A percentile compares a stretch with the other conserved stretches of the same genome.
Evolutionary conservation across 805 yeast genomes (phyloP).

Genomic region (Pichia scutulata): DNA sequence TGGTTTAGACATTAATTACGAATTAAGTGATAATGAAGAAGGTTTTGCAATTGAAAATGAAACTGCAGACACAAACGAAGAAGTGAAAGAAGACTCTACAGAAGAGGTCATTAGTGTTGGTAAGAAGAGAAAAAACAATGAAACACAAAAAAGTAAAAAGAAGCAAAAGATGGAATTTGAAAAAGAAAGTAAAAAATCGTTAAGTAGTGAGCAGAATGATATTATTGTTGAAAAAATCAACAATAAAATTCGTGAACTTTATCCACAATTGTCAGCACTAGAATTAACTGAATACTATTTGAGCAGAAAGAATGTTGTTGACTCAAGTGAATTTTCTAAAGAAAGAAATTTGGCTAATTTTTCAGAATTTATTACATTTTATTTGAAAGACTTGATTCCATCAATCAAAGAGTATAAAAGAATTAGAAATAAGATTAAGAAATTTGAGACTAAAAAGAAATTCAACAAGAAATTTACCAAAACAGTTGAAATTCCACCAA

Average conservation of each 20-base stretch:
- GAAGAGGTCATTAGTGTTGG: conserved; percentile 1
- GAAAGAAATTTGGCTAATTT: conserved; percentile 50
- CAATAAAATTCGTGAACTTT: conserved; percentile 45
- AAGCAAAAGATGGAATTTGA: conserved; percentile 61
- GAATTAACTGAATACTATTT: conserved; percentile 63
- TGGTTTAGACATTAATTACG: neutral
- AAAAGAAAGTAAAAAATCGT: conserved; percentile 42
- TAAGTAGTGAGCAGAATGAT: conserved; percentile 51
- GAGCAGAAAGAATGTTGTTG: conserved; percentile 47
- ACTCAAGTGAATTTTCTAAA: conserved; percentile 51
- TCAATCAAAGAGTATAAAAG: conserved; percentile 19
- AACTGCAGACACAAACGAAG: conserved; percentile 14
- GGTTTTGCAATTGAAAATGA: conserved; percentile 25
- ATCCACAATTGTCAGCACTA: conserved; percentile 63
- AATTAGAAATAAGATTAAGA: conserved; percentile 24
- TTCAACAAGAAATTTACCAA: conserved; percentile 21
- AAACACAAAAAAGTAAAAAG: conserved; percentile 56
- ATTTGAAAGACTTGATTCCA: conserved; percentile 41
- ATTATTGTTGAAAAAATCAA: conserved; percentile 64
- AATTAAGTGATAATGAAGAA: neutral
- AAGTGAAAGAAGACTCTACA: neutral
- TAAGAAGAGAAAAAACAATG: conserved; percentile 27
- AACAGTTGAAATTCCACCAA: conserved; percentile 21
- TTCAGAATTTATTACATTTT: conserved; percentile 43
- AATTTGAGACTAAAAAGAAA: conserved; percentile 18